A percentile compares a stretch with the other conserved stretches of the same genome.
Conservation (phyloP, 208 protist species). For the Spongospora subterranea region DNA sequence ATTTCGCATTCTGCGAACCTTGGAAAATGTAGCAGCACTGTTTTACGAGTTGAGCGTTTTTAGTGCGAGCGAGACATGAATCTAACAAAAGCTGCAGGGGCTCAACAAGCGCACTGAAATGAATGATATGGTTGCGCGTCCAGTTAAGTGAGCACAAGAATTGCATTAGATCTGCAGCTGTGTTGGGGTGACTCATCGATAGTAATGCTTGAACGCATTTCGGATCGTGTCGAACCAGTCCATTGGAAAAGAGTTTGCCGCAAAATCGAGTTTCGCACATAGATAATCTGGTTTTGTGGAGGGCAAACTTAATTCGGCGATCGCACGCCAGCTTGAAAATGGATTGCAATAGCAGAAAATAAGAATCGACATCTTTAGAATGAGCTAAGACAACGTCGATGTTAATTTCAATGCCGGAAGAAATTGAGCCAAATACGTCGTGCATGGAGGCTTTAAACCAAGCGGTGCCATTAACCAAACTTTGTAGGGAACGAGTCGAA, state of each 20-base stretch:
- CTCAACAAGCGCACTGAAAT: background rate
- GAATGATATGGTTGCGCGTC: background rate
- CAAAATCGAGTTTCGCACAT: background rate
- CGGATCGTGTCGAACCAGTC: background rate
- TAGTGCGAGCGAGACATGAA: background rate
- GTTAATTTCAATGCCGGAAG: background rate
- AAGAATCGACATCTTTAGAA: background rate
- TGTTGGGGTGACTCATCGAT: background rate
- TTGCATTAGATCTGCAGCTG: background rate
- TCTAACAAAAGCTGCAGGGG: background rate
- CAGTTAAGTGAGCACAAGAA: background rate
- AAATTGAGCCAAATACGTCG: background rate
- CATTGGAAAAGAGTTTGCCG: background rate
- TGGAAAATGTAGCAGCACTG: too few species aligned
- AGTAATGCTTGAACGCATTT: background rate
- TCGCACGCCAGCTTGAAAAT: background rate
- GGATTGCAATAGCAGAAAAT: background rate
- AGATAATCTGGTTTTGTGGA: background rate
- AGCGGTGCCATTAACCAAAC: background rate
- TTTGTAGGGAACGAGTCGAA: background rate
- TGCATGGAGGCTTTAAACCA: background rate
- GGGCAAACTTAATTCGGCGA: background rate
- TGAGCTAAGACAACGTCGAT: background rate
- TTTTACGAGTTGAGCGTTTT: too few species aligned
- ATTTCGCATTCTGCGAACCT: too few species aligned